Evolutionary conservation across 352 stramenopile genomes (phyloP).

Genomic region (Phytopythium mirpurense): DNA sequence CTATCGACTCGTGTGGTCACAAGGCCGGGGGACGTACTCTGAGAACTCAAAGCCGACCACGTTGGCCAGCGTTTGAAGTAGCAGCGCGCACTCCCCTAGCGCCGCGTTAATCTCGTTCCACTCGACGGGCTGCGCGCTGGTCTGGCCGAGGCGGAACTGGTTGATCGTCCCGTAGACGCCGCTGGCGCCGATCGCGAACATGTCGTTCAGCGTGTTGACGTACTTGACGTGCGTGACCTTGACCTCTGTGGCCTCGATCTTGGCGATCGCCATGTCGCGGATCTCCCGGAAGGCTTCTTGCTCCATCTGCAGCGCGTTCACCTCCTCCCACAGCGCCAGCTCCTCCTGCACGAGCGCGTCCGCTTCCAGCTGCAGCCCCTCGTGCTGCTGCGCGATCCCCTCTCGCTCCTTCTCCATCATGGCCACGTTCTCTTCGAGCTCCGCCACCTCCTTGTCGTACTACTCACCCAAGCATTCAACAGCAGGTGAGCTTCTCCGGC

Average conservation of each 20-base stretch:
- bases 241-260: slow-evolving; percentile 53
- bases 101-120: slow-evolving; percentile 89
- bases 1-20: too few relatives aligned
- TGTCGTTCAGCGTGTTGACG: slow-evolving; percentile 64
- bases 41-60: slow-evolving; percentile 60
- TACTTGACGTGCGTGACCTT: slow-evolving; percentile 34
- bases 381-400: slow-evolving; percentile 39
- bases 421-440: slow-evolving; percentile 50
- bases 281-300: slow-evolving; percentile 46
- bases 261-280: slow-evolving; percentile 44
- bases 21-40: slow-evolving; percentile 48
- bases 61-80: slow-evolving; percentile 56
- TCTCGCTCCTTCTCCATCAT: slow-evolving; percentile 71
- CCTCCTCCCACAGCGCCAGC: slow-evolving; percentile 40
- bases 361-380: slow-evolving; percentile 43
- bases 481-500: slow-evolving; percentile 2
- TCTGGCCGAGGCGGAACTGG: slow-evolving; percentile 70
- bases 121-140: slow-evolving; percentile 50
- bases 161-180: slow-evolving; percentile 83
- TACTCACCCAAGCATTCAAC: slow-evolving; percentile 9
- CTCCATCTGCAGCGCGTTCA: slow-evolving; percentile 51
- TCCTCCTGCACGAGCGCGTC: slow-evolving; percentile 47
- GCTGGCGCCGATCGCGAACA: slow-evolving; percentile 72
- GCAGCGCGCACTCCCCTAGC: slow-evolving; percentile 64
- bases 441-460: slow-evolving; percentile 65